Base-by-base conservation (phyloP, 257 asterid genomes). In the Buddleja alternifolia region DNA sequence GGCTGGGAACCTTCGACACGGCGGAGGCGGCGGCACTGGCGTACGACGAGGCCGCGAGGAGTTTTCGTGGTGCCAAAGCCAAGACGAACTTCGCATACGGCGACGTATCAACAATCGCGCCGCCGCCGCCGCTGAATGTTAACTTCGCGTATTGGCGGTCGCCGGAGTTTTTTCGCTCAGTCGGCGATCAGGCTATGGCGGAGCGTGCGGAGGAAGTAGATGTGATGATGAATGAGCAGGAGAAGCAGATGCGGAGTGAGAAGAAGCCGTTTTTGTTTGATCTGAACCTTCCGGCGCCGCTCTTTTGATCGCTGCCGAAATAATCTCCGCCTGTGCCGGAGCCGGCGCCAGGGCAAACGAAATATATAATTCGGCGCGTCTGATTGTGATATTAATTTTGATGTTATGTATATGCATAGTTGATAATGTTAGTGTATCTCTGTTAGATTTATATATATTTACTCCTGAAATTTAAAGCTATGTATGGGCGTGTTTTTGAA, bases 1-100 rank as follows among this genome's bases (percentile, higher is more conserved):
- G 94, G 94, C 85, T 87, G 32, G 94, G 94, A 44, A 87, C 94
- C 1, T 86, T 86, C 64, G 86, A 84, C 68, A 86, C 93, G n/a
- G 88, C 90, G 11, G 88, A 82, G 78, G 91, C 78, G 65, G 95
- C 95, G 25, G 91, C 95, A 17, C 68, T 76, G 45, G 95, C 91
- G 19, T 85, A 87, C 81, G 95, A 87, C 36, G 73, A 67, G 20
- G 91, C 95, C 0, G 91, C 91, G 5, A 63, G 73, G 69, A 79
- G 73, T 39, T 83, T 87, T 44, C 88, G 91, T 7, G 95, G 91
- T 16, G 60, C 81, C 2, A 87, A 74, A 58, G 95, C 95, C 0
- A 87, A 80, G 75, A 83, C 89, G 63, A 87, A 87, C 69, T 87
- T 87, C 71, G 41, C 19, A 3, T 67, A 67, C 63, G 68, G 69